These are phyloP conservation scores for Myxozyma sirexii DNA, from an alignment of 805 yeast genomes.

Conservation along the genomic window DNA sequence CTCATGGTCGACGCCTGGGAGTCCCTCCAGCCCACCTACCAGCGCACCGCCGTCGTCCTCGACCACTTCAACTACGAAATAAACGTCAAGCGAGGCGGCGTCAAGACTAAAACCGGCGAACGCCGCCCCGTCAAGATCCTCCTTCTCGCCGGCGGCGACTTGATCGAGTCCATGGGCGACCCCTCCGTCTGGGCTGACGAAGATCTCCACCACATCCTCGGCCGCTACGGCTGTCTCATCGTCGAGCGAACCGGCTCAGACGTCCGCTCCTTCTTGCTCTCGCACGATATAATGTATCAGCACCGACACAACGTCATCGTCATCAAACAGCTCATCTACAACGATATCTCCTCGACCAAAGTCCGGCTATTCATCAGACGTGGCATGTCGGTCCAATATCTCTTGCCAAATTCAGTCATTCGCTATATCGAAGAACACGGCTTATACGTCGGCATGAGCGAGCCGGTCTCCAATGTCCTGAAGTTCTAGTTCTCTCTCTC, in stretches of 20 bases:
- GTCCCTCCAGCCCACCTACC: slow-evolving; percentile 83
- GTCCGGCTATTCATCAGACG: slow-evolving; percentile 89
- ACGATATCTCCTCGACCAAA: slow-evolving; percentile 93
- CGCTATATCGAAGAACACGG: slow-evolving; percentile 92
- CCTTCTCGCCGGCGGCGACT: slow-evolving; percentile 97
- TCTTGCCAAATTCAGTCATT: slow-evolving; percentile 91
- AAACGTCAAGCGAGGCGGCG: slow-evolving; percentile 86
- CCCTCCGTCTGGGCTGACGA: slow-evolving; percentile 99
- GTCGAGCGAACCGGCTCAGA: slow-evolving; percentile 97
- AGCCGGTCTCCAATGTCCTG: slow-evolving; percentile 34
- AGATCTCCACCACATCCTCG: slow-evolving; percentile 91
- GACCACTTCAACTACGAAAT: slow-evolving; percentile 97
- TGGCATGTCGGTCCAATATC: slow-evolving; percentile 94
- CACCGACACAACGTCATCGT: slow-evolving; percentile 86
- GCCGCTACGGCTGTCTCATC: slow-evolving; percentile 93
- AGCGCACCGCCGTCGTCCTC: slow-evolving; percentile 90
- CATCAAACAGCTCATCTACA: slow-evolving; percentile 92
- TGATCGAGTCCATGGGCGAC: slow-evolving; percentile 99
- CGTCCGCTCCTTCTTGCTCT: slow-evolving; percentile 84
- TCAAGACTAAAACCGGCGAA: slow-evolving; percentile 51
- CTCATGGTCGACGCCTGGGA: slow-evolving; percentile 99
- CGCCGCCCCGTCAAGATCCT: slow-evolving; percentile 86
- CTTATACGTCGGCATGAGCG: slow-evolving; percentile 52
- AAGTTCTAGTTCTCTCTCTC: slow-evolving; percentile 17
- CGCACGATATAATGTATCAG: slow-evolving; percentile 97